Percentiles rank a stretch among this genome's conserved stretches.
phyloP scores from a whole-genome alignment of 768 basidiomycete species.

The Lepiota brunneoincarnata region DNA sequence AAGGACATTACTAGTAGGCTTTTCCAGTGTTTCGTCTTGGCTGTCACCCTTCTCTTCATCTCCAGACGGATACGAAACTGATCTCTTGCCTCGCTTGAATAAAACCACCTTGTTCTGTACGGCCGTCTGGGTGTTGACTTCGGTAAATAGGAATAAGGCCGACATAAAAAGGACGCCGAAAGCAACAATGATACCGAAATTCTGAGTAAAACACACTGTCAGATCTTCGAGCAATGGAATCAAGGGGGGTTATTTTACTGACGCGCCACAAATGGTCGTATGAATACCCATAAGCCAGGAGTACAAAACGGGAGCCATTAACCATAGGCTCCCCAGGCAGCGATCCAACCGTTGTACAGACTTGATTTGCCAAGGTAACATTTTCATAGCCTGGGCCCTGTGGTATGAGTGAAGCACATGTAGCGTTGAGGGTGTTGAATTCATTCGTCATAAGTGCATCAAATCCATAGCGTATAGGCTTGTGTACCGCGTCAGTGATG shows the following conservation, averaged over 20 bases:
- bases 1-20: slow-evolving; percentile 21
- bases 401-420: slow-evolving; percentile 58
- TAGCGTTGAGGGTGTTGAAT: slow-evolving; percentile 66
- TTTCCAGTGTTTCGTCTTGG: slow-evolving; percentile 24
- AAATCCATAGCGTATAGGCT: slow-evolving; percentile 37
- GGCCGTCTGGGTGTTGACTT: slow-evolving; percentile 41
- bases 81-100: slow-evolving; percentile 58
- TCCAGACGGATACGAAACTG: neutral
- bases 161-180: slow-evolving; percentile 62
- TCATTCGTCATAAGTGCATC: slow-evolving; percentile 80
- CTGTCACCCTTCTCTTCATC: slow-evolving; percentile 18
- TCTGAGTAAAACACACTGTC: slow-evolving; percentile 28
- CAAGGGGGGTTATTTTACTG: slow-evolving; percentile 15
- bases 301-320: slow-evolving; percentile 50
- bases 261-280: slow-evolving; percentile 41
- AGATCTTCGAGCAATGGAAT: neutral
- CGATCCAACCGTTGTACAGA: slow-evolving; percentile 70
- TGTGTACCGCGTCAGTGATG: slow-evolving; percentile 8
- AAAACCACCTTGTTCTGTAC: slow-evolving; percentile 42
- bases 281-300: slow-evolving; percentile 44
- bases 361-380: slow-evolving; percentile 60
- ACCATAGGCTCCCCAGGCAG: slow-evolving; percentile 55
- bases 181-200: slow-evolving; percentile 65
- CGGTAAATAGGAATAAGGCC: slow-evolving; percentile 57
- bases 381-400: slow-evolving; percentile 61